Percentiles rank a stretch among this genome's conserved stretches.
These are phyloP conservation scores for Ambispora gerdemannii DNA, from an alignment of 192 early-diverging fungal genomes.

Conservation along the genomic window DNA sequence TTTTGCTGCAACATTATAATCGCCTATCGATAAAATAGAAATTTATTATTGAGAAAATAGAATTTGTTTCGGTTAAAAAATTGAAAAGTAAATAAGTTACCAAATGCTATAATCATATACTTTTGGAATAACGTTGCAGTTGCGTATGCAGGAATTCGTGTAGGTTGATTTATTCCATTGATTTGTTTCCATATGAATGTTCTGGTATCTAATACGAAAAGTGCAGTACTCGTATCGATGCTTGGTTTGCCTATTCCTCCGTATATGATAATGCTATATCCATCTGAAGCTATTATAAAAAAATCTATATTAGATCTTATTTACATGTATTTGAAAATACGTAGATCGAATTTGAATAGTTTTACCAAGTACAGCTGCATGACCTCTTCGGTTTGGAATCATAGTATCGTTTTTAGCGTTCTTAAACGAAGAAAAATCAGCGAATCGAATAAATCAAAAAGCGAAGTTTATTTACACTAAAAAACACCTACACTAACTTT, in stretches of 20 bases:
- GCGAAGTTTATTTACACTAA: not conserved
- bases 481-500: not conserved
- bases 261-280: not conserved
- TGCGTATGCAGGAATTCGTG: not conserved
- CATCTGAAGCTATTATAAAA: not conserved
- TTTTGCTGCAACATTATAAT: not conserved
- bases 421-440: not conserved
- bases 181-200: not conserved
- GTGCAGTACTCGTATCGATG: not conserved
- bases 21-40: not conserved
- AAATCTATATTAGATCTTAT: not conserved
- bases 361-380: not conserved
- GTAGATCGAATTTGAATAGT: no score
- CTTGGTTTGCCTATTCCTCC: not conserved
- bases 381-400: not conserved
- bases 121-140: not conserved
- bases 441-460: not conserved
- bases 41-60: not conserved
- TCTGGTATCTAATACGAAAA: not conserved
- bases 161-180: not conserved
- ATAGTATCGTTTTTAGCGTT: not conserved
- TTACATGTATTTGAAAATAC: not conserved
- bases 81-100: not conserved
- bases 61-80: not conserved
- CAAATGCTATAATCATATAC: not conserved